Base-by-base conservation (phyloP, 495 filamentous ascomycete species). In the Penicillium desertorum region DNA sequence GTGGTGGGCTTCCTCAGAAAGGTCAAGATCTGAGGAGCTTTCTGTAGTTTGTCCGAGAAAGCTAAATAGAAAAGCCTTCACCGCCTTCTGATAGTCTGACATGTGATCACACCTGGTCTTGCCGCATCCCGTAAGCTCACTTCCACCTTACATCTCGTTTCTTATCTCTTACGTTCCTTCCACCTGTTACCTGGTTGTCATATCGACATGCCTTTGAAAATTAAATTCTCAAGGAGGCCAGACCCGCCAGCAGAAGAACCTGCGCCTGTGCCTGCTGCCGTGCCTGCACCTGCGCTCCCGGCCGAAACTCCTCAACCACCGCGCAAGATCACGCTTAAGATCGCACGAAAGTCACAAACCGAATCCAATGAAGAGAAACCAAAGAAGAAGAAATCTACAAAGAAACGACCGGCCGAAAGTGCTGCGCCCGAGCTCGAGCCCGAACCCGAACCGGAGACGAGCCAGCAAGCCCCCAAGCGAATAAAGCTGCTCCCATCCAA, bases 271-370 rank as follows among this genome's bases (percentile, higher is more conserved):
- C 61, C 76, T 25, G 39, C 64, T n/a, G n/a, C n/a, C 9, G 60
- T 69, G 27, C 54, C 70, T 29, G 59, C 72, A 25, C 60, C 74
- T 36, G 42, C 71, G 19, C 61, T 76, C 37, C 29, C 66, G 32
- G 54, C 66, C 29, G 63, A 72, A 51, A 62, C 75, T n/a, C 52
- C 72, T 19, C 65, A 76, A 30, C 59, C 69, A 41, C 73, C 71
- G 29, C 71, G 69, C 39, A 81, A 79, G 59, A 61, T 85, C 29
- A 85, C 76, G 2, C 66, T 86, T 10, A 84, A 84, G 62, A 75
- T 83, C 58, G 67, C 69, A 39, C 70, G 68, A 52, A 76, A 75
- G 27, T 63, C 65, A 23, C 58, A 67, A 52, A 52, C 71, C 23
- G 63, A 69, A 46, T 27, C 65, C 3, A 56, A 70, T 8, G 63